These are phyloP conservation scores for Oxytropis ochrocephala DNA, from an alignment of 306 rosid species.

Conservation along the genomic window DNA sequence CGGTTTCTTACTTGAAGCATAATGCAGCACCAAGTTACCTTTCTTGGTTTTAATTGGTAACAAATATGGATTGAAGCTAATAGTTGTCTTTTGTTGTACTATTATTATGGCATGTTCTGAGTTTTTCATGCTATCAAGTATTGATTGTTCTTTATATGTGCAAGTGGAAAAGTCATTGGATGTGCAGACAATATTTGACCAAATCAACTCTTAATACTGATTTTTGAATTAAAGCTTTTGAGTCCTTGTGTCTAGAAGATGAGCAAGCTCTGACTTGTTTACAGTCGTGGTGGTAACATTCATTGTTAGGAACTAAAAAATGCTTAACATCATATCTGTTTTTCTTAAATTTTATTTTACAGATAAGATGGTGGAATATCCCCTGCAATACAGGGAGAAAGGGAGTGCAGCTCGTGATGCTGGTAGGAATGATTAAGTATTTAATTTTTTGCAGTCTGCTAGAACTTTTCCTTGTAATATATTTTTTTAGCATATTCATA, in stretches of 20 bases:
- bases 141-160: neutral
- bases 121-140: neutral
- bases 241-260: neutral
- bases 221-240: neutral
- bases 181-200: neutral
- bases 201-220: neutral
- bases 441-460: conserved; percentile 7
- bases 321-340: conserved; percentile 19
- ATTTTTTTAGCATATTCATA: neutral
- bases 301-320: neutral
- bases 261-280: conserved; percentile 8
- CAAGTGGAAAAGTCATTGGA: neutral
- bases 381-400: conserved; percentile 62
- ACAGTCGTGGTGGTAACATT: neutral
- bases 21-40: neutral
- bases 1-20: neutral
- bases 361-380: conserved; percentile 66
- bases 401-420: conserved; percentile 54
- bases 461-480: neutral
- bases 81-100: neutral
- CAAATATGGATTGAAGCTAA: neutral
- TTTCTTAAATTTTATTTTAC: conserved; percentile 25
- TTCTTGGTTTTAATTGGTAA: neutral
- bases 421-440: conserved; percentile 40
- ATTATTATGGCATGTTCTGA: neutral